Conservation (phyloP, 345 rosid genomes). For the Eucalyptus brandiana region DNA sequence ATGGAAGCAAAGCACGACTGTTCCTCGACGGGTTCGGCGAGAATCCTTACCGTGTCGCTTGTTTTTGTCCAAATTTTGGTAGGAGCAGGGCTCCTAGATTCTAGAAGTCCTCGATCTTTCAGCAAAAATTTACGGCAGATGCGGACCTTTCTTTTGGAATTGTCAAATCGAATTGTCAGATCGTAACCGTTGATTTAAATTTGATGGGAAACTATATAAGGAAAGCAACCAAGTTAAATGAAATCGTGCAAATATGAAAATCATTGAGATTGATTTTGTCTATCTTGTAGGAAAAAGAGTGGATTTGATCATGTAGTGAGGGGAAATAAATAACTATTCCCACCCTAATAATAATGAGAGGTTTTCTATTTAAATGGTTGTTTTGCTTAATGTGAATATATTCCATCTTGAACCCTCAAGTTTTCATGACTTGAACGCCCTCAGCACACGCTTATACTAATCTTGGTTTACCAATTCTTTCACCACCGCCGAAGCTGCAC, state of each 20-base stretch:
- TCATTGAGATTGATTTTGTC: background rate
- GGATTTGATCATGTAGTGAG: background rate
- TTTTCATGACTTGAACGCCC: background rate
- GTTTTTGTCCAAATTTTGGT: background rate
- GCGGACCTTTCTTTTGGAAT: background rate
- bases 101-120: background rate
- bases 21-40: background rate
- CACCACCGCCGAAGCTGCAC: background rate
- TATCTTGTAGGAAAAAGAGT: too few relatives aligned
- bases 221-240: background rate
- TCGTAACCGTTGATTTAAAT: background rate
- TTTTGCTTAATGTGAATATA: background rate
- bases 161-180: fast-evolving
- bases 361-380: background rate
- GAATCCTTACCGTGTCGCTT: background rate
- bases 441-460: background rate
- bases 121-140: background rate
- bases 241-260: background rate
- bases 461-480: background rate
- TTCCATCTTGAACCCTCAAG: background rate
- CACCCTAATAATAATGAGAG: background rate
- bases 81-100: background rate
- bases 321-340: background rate
- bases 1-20: background rate
- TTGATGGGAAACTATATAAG: background rate